A percentile compares a stretch with the other conserved stretches of the same genome.
These are phyloP conservation scores for Aspergillus sp. DNA, from an alignment of 2,329 filamentous ascomycete genomes.

Conservation along the genomic window DNA sequence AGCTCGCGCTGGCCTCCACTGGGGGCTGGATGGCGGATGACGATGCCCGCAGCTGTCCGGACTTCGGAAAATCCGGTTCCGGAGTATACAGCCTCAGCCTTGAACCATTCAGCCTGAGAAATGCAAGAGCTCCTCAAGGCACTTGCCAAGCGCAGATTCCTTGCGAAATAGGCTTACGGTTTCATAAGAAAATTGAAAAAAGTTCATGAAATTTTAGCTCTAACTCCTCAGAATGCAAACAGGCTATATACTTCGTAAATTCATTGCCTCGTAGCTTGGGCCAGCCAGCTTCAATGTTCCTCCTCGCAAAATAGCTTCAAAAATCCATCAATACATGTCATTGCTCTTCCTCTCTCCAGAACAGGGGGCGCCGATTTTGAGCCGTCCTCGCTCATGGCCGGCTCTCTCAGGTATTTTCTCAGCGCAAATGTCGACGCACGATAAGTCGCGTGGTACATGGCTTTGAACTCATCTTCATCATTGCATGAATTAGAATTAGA, in stretches of 20 bases:
- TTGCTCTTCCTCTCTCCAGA: slow-evolving; percentile 41
- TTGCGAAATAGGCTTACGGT: not conserved
- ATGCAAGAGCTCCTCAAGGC: not conserved
- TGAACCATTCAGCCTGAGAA: not conserved
- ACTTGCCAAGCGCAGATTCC: not conserved
- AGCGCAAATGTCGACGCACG: slow-evolving; percentile 44
- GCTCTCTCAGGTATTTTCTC: slow-evolving; percentile 38
- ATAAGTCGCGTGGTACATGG: slow-evolving; percentile 47
- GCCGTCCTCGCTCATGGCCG: not conserved
- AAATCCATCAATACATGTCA: slow-evolving; percentile 43
- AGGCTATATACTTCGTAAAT: slow-evolving; percentile 21
- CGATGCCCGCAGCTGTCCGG: slow-evolving; percentile 20
- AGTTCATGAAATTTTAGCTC: not conserved
- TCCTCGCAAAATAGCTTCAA: slow-evolving; percentile 44
- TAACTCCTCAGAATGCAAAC: slow-evolving; percentile 1
- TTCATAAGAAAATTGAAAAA: not conserved
- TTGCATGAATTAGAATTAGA: slow-evolving; percentile 16
- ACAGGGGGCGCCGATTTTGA: slow-evolving; percentile 19
- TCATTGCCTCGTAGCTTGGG: slow-evolving; percentile 22
- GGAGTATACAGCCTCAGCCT: slow-evolving; percentile 5
- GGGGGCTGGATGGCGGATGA: slow-evolving; percentile 20
- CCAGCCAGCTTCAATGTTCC: slow-evolving; percentile 27
- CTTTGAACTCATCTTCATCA: slow-evolving; percentile 44
- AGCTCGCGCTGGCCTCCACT: not conserved
- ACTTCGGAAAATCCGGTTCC: slow-evolving; percentile 20